Percentiles rank a stretch among this genome's conserved stretches.
These are phyloP conservation scores for Infundibulicybe gibba DNA, from an alignment of 768 basidiomycete genomes.

Conservation along the genomic window DNA sequence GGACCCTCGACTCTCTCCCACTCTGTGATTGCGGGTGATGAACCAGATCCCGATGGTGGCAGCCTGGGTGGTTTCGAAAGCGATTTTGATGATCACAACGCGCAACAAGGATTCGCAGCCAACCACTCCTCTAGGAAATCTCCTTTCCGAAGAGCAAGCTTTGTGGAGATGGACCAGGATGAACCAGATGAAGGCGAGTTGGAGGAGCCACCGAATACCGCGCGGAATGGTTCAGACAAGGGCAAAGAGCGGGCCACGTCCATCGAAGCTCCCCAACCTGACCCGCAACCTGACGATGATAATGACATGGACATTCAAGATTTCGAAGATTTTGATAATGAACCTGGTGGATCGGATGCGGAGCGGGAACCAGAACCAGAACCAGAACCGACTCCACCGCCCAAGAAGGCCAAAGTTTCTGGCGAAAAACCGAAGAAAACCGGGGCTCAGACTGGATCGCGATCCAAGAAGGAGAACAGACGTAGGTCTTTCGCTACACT, in stretches of 20 bases:
- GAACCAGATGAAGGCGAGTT: constrained; percentile 22
- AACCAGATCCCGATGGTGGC: constrained; percentile 24
- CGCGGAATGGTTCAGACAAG: constrained; percentile 34
- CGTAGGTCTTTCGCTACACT: constrained; percentile 16
- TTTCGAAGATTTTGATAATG: constrained; percentile 23
- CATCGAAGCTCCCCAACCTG: constrained; percentile 37
- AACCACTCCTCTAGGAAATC: no score
- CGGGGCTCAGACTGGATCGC: constrained; percentile 16
- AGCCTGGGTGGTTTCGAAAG: constrained; percentile 16
- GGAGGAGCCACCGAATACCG: constrained; percentile 27
- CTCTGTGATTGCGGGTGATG: constrained; percentile 25
- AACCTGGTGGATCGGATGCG: constrained; percentile 27
- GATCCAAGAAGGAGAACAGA: constrained; percentile 38
- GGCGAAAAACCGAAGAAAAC: constrained; percentile 16
- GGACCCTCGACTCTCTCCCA: constrained; percentile 38
- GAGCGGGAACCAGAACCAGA: constrained; percentile 23
- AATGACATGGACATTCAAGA: constrained; percentile 38
- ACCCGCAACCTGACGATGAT: constrained; percentile 38
- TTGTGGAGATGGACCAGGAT: constrained; percentile 47
- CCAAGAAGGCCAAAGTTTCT: constrained; percentile 31
- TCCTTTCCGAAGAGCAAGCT: constrained; percentile 36
- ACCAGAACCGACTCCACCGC: constrained; percentile 21
- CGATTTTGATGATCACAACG: constrained; percentile 24
- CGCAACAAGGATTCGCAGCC: constrained; percentile 3
- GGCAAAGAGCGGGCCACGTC: constrained; percentile 21